phyloP scores from a whole-genome alignment of 805 yeast genomes.

The Phaffomyces thermotolerans region DNA sequence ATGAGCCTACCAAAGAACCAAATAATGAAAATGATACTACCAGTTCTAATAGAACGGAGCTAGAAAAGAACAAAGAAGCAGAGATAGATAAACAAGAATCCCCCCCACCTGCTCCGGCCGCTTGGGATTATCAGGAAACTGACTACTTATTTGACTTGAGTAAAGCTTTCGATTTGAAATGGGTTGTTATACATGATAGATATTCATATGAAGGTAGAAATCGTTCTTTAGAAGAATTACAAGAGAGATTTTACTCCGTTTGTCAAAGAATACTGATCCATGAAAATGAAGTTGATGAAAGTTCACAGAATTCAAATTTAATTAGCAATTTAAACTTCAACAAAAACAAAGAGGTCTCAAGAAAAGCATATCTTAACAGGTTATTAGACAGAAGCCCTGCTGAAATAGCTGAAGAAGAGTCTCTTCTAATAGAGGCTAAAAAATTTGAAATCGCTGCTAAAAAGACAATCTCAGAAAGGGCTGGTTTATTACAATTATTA shows the following conservation, averaged over 20 bases:
- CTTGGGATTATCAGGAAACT: constrained; percentile 78
- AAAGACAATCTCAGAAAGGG: constrained; percentile 77
- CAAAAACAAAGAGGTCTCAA: constrained; percentile 61
- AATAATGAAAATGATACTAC: background rate
- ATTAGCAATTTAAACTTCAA: constrained; percentile 63
- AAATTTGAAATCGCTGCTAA: constrained; percentile 89
- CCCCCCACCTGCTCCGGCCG: constrained; percentile 18
- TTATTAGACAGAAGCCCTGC: constrained; percentile 83
- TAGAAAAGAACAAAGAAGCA: no score
- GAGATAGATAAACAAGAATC: constrained; percentile 12
- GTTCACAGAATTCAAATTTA: constrained; percentile 43
- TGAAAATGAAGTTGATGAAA: constrained; percentile 31
- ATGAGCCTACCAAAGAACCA: background rate
- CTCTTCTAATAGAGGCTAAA: constrained; percentile 85
- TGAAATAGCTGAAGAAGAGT: constrained; percentile 96
- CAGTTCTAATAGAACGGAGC: no score
- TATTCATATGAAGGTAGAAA: constrained; percentile 27
- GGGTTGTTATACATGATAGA: constrained; percentile 63
- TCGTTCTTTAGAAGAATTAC: constrained; percentile 70
- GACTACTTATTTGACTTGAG: constrained; percentile 69
- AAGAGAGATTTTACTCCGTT: constrained; percentile 71
- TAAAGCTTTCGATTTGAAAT: constrained; percentile 42
- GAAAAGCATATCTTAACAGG: constrained; percentile 75
- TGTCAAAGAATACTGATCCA: constrained; percentile 46
- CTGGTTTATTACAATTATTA: constrained; percentile 64